Evolutionary conservation across 1,284 basidiomycete genomes (phyloP), one percentile per base, ranked within the genome.

Genomic region (Abortiporus biennis): DNA sequence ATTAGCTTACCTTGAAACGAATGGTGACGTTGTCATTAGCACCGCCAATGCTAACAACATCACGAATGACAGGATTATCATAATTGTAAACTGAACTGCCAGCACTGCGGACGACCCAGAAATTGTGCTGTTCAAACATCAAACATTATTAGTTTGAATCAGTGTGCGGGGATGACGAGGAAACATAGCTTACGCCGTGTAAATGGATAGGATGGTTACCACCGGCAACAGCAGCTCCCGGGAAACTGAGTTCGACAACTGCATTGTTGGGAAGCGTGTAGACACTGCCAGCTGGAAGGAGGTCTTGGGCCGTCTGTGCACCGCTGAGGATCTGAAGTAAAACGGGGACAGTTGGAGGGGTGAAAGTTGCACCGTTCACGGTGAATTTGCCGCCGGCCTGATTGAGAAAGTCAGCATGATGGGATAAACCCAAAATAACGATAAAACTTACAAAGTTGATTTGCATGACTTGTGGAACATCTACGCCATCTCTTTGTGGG

Each of bases 181-280:
- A 8, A 21, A 6, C n/a, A 46, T 8, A 29, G 8, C 56, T 27
- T 49, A 63, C 62, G 0, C 65, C 65, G 45, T 67, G 65, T 19
- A 67, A 42, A 47, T 67, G 65, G 48, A 67, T 54, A 1, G 65
- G 65, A 37, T 67, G 65, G n/a, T n/a, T n/a, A 52, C 54, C 54
- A 6, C 53, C 54, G 21, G 60, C 59, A 16, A 52, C 47, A 6
- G 47, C 55, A 24, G 51, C 48, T 0, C 52, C 58, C 5, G 61
- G 56, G 23, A 68, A 48, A 2, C 56, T 54, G 9, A 67, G 17
- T 43, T 68, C 64, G 29, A 68, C 59, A 12, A 56, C 55, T 38
- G 57, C 54, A 43, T 65, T 54, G 6, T 35, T 12, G 1, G 48
- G 54, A 9, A 63, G 53, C 2, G 34, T 15, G 33, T 60, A 61